A percentile compares a stretch with the other conserved stretches of the same genome.
Evolutionary conservation across 2,329 filamentous ascomycete species (phyloP).

Genomic region (Colletotrichum sp.): DNA sequence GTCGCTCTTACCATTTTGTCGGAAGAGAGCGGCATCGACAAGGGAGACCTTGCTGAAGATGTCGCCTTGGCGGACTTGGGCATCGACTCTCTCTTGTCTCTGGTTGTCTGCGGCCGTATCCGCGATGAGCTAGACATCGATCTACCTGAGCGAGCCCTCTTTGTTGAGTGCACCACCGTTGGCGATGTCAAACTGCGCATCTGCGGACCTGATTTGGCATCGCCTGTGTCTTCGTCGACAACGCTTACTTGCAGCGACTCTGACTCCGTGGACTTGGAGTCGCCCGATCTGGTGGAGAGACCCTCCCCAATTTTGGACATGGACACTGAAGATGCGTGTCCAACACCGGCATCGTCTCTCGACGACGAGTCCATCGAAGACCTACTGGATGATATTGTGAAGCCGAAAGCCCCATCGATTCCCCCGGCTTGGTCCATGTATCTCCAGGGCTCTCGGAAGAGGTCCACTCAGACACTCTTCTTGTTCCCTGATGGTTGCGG

Average conservation of each 20-base stretch:
- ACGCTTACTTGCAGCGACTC: not conserved
- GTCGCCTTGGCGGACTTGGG: conserved; percentile 49
- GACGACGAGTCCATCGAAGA: not conserved
- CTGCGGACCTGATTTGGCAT: not conserved
- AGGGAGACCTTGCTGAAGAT: not conserved
- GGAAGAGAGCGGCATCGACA: not conserved
- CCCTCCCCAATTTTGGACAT: not conserved
- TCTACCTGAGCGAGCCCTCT: conserved; percentile 51
- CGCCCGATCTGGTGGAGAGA: not conserved
- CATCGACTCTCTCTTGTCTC: conserved; percentile 65
- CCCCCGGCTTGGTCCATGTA: not conserved
- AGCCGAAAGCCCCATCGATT: not conserved
- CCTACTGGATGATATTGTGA: not conserved
- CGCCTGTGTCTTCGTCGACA: not conserved
- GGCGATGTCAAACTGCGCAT: conserved; percentile 51
- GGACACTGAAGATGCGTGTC: not conserved
- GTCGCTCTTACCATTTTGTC: not conserved
- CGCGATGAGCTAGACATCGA: conserved; percentile 63
- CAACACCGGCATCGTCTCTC: not conserved
- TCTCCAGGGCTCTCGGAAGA: not conserved
- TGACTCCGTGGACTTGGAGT: not conserved
- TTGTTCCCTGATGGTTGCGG: not conserved
- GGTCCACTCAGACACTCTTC: not conserved
- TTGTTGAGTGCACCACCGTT: conserved; percentile 59
- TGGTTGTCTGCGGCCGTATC: conserved; percentile 61